These are phyloP conservation scores for Rhizophagus sp. DNA, from an alignment of 192 early-diverging fungal species.

Conservation along the genomic window DNA sequence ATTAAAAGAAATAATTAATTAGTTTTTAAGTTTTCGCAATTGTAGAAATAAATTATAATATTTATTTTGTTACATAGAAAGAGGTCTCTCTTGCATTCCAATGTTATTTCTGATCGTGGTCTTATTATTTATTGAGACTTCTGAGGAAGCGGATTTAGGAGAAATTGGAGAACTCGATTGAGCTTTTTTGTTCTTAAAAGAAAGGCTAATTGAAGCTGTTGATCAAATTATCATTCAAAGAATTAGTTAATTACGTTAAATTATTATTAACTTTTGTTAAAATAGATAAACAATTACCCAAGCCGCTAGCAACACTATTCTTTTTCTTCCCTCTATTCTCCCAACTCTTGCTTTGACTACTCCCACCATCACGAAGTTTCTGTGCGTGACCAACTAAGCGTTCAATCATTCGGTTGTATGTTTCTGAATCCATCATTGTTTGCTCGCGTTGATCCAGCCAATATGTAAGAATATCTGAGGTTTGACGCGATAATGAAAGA, in stretches of 20 bases:
- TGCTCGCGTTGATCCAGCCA: constrained; percentile 62
- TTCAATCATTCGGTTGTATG: constrained; percentile 61
- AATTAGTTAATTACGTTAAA: background rate
- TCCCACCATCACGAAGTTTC: constrained; percentile 37
- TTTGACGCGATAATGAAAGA: constrained; percentile 49
- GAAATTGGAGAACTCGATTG: background rate
- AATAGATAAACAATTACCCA: constrained; percentile 6
- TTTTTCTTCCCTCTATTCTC: constrained; percentile 3
- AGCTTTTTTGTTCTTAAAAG: constrained; percentile 23
- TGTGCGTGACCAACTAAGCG: constrained; percentile 61
- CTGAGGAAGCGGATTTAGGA: background rate
- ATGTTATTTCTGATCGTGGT: background rate
- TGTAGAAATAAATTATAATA: background rate
- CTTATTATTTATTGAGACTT: background rate
- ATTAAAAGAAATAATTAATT: background rate
- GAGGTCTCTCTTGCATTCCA: background rate
- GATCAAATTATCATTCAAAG: no score
- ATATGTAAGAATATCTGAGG: constrained; percentile 53
- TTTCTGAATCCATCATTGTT: constrained; percentile 62
- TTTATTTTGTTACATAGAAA: constrained; percentile 7
- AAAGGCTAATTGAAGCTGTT: constrained; percentile 20
- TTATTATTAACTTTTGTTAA: background rate
- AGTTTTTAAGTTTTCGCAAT: background rate
- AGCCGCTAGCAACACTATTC: constrained; percentile 5
- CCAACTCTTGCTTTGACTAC: constrained; percentile 12